phyloP scores from a whole-genome alignment of 2,329 filamentous ascomycete species.

The Talaromyces sp. region DNA sequence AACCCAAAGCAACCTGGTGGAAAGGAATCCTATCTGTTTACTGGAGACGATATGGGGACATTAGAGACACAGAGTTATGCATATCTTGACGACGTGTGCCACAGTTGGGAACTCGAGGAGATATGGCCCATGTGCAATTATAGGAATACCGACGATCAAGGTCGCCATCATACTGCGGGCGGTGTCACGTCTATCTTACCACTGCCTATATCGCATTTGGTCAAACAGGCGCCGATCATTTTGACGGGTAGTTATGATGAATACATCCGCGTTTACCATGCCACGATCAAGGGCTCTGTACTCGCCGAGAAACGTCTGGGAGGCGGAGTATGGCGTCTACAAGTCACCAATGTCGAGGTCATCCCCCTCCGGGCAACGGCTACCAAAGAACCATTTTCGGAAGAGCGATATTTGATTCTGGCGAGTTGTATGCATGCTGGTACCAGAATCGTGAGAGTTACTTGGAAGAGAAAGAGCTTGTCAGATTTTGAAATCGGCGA shows the following conservation, averaged over 20 bases:
- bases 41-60: conserved; percentile 40
- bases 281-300: conserved; percentile 42
- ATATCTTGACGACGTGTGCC: conserved; percentile 1
- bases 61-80: conserved; percentile 33
- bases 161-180: conserved; percentile 62
- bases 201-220: conserved; percentile 42
- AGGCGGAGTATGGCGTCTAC: conserved; percentile 85
- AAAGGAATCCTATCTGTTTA: conserved; percentile 32
- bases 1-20: background rate
- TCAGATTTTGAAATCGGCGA: conserved; percentile 41
- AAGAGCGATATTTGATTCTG: conserved; percentile 54
- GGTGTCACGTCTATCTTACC: conserved; percentile 87
- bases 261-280: conserved; percentile 61
- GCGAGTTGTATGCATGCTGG: conserved; percentile 95
- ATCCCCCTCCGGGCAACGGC: background rate
- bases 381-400: conserved; percentile 5
- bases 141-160: conserved; percentile 43
- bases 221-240: conserved; percentile 55
- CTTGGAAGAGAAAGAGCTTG: conserved; percentile 21
- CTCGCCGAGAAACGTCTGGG: conserved; percentile 65
- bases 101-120: conserved; percentile 10
- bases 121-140: background rate
- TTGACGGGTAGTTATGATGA: conserved; percentile 94
- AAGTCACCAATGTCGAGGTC: conserved; percentile 42
- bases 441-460: conserved; percentile 59